Conservation (phyloP, 75 land plant species). For the Picea sitchensis region DNA sequence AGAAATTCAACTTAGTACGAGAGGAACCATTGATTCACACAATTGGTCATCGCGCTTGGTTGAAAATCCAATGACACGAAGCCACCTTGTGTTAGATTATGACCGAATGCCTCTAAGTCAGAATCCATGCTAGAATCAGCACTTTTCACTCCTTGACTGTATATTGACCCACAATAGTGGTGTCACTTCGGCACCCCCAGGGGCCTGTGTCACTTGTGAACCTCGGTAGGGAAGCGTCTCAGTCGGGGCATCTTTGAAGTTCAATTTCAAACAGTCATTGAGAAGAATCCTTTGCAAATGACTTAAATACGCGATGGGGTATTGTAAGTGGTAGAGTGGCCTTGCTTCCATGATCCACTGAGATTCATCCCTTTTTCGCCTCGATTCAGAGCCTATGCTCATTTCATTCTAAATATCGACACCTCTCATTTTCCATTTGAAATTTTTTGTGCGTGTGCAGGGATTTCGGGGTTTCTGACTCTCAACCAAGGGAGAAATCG, state of each 20-base stretch:
- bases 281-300: constrained; percentile 42
- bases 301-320: constrained; percentile 68
- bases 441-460: too few species aligned
- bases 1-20: background rate
- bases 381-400: background rate
- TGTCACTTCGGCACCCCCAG: too few species aligned
- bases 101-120: constrained; percentile 12
- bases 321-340: constrained; percentile 83
- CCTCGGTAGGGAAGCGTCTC: too few species aligned
- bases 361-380: constrained; percentile 50
- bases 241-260: background rate
- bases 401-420: too few species aligned
- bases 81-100: constrained; percentile 8
- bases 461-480: too few species aligned
- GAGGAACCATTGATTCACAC: too few species aligned
- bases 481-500: too few species aligned
- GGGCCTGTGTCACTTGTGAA: background rate
- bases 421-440: too few species aligned
- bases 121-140: background rate
- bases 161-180: background rate
- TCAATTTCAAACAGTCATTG: constrained; percentile 2
- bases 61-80: constrained; percentile 13
- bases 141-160: background rate
- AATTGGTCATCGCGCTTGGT: background rate
- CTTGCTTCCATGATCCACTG: constrained; percentile 85